phyloP scores from a whole-genome alignment of 2,329 filamentous ascomycete genomes.

The Trichoderma pleuroti region DNA sequence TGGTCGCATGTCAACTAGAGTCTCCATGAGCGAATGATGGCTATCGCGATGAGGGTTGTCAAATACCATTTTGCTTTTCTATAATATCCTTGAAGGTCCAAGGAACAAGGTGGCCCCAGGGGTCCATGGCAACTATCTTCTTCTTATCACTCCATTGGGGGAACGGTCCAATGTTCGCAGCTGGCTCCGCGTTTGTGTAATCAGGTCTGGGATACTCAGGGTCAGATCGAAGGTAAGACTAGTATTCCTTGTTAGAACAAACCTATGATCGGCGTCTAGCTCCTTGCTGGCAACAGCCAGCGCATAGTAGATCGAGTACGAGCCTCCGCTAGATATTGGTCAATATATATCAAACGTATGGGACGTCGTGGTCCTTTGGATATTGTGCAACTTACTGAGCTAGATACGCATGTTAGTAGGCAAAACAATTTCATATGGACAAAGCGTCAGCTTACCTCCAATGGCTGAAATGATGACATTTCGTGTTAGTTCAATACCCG shows the following conservation, averaged over 20 bases:
- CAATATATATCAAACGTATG: background rate
- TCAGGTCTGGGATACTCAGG: slow-evolving; percentile 43
- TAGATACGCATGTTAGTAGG: slow-evolving; percentile 24
- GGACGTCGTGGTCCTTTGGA: background rate
- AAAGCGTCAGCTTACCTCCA: slow-evolving; percentile 46
- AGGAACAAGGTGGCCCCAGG: slow-evolving; percentile 80
- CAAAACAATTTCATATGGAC: too few species aligned
- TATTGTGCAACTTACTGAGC: slow-evolving; percentile 34
- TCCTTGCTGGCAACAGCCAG: slow-evolving; percentile 90
- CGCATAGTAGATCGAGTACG: slow-evolving; percentile 94
- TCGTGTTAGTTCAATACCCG: background rate
- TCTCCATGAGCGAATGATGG: slow-evolving; percentile 10
- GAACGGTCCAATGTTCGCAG: slow-evolving; percentile 83
- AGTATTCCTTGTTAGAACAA: slow-evolving; percentile 10
- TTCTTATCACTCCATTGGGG: slow-evolving; percentile 83
- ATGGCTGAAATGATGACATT: slow-evolving; percentile 41
- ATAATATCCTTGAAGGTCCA: slow-evolving; percentile 80
- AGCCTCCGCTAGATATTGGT: slow-evolving; percentile 61
- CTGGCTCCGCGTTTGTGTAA: slow-evolving; percentile 78
- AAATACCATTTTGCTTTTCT: slow-evolving; percentile 63
- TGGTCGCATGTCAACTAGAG: slow-evolving; percentile 74
- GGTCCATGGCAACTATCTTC: slow-evolving; percentile 98
- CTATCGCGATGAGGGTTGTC: background rate
- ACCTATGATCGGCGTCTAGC: slow-evolving; percentile 74
- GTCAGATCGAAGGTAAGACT: background rate